phyloP scores from a whole-genome alignment of 1,284 basidiomycete species.

The Mixia osmundae region DNA sequence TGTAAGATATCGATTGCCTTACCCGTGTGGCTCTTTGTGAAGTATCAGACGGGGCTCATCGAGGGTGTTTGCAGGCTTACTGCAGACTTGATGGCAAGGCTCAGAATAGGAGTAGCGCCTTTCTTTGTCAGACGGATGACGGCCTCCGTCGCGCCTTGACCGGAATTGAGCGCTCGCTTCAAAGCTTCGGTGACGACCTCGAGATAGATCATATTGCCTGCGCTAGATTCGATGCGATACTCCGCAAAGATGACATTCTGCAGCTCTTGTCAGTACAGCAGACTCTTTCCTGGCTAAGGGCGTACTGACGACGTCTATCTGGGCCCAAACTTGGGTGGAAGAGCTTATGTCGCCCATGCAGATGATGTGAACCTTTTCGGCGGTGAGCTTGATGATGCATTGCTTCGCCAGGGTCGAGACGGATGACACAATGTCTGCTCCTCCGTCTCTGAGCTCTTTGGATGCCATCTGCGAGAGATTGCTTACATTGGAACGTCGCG shows the following conservation, averaged over 20 bases:
- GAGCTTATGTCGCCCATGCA: conserved; percentile 14
- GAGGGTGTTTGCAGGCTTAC: no score
- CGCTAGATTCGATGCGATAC: conserved; percentile 20
- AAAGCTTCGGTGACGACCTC: conserved; percentile 19
- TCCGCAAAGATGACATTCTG: conserved; percentile 18
- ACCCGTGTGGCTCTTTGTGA: conserved; percentile 10
- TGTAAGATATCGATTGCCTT: conserved; percentile 17
- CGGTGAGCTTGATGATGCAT: conserved; percentile 18
- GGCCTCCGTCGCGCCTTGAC: conserved; percentile 15
- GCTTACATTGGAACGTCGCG: no score
- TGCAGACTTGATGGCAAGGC: conserved; percentile 14
- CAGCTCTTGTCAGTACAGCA: no score
- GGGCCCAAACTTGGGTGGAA: conserved; percentile 6
- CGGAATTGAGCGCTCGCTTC: conserved; percentile 17
- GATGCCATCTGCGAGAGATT: no score
- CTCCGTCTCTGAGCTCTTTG: no score
- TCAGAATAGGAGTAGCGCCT: conserved; percentile 17
- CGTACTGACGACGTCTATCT: conserved; percentile 7
- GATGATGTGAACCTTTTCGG: conserved; percentile 19
- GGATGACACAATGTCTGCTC: conserved; percentile 10
- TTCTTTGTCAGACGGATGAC: conserved; percentile 18
- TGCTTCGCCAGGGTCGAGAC: conserved; percentile 18
- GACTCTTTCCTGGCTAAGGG: no score
- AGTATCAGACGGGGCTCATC: no score
- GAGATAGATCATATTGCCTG: conserved; percentile 20